A percentile compares a stretch with the other conserved stretches of the same genome.
phyloP scores from a whole-genome alignment of 371 early-diverging fungal species.

The Cokeromyces recurvatus region DNA sequence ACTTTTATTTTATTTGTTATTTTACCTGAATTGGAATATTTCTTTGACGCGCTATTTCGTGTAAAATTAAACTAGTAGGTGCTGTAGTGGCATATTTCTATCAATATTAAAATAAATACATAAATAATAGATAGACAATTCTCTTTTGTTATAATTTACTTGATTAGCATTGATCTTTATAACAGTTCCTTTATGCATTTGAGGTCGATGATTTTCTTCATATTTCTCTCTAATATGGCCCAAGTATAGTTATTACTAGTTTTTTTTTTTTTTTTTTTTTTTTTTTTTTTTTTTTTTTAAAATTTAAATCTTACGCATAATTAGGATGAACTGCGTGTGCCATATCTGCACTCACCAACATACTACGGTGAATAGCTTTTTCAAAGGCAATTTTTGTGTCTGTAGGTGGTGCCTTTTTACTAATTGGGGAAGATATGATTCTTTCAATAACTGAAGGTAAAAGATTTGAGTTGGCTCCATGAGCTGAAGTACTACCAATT shows the following conservation, averaged over 20 bases:
- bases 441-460: conserved; percentile 69
- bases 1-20: not conserved
- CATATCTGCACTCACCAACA: conserved; percentile 91
- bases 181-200: conserved; percentile 92
- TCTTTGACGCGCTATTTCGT: conserved; percentile 69
- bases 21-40: conserved; percentile 75
- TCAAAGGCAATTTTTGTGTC: conserved; percentile 56
- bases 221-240: conserved; percentile 55
- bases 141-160: too few species aligned
- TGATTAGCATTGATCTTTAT: conserved; percentile 95
- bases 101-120: not conserved
- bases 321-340: conserved; percentile 95
- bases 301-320: conserved; percentile 36
- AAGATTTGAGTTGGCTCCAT: conserved; percentile 89
- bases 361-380: conserved; percentile 78
- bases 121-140: too few species aligned
- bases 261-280: not conserved
- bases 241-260: not conserved
- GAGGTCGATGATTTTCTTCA: conserved; percentile 88
- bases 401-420: conserved; percentile 9
- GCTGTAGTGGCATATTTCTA: conserved; percentile 92
- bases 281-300: conserved; percentile 1
- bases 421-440: conserved; percentile 31
- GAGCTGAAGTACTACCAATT: conserved; percentile 85
- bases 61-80: conserved; percentile 75